These are phyloP conservation scores for Diaporthe sp. DNA, from an alignment of 2,329 filamentous ascomycete species.

Conservation along the genomic window DNA sequence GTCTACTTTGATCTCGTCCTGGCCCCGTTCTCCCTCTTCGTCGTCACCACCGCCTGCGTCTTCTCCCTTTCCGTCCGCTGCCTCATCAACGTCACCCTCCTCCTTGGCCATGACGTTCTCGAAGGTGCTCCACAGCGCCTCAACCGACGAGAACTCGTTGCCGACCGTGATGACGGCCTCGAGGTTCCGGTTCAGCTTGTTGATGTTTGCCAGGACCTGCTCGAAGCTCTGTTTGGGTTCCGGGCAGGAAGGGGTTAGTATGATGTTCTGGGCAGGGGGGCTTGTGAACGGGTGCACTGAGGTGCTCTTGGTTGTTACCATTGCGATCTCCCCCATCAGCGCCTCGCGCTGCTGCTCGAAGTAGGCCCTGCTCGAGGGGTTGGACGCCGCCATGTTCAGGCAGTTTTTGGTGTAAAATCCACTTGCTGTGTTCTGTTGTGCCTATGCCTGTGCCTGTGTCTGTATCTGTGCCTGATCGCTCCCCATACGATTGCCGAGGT, in stretches of 20 bases:
- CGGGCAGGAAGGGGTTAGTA: neutral
- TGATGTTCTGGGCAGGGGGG: neutral
- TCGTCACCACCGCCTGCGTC: neutral
- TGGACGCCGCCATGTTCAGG: slow-evolving; percentile 50
- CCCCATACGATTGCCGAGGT: neutral
- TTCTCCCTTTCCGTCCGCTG: slow-evolving; percentile 44
- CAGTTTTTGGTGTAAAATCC: neutral
- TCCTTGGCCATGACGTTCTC: slow-evolving; percentile 94
- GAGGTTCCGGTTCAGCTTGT: slow-evolving; percentile 91
- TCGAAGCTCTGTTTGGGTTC: slow-evolving; percentile 76
- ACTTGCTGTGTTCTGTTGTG: neutral
- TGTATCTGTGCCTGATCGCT: neutral
- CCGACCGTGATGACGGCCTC: slow-evolving; percentile 95
- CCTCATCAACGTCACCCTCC: slow-evolving; percentile 52
- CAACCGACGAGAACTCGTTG: slow-evolving; percentile 97
- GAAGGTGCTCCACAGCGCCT: slow-evolving; percentile 97
- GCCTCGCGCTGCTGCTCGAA: slow-evolving; percentile 83
- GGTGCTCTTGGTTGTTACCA: slow-evolving; percentile 60
- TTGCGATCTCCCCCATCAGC: slow-evolving; percentile 79
- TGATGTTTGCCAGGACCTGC: slow-evolving; percentile 94
- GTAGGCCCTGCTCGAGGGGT: slow-evolving; percentile 60
- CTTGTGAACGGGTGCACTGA: neutral
- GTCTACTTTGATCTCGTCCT: slow-evolving; percentile 1
- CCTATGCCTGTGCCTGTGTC: neutral
- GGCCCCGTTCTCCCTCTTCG: neutral